phyloP scores from a whole-genome alignment of 208 protist genomes.

The Leishmania guyanensis region DNA sequence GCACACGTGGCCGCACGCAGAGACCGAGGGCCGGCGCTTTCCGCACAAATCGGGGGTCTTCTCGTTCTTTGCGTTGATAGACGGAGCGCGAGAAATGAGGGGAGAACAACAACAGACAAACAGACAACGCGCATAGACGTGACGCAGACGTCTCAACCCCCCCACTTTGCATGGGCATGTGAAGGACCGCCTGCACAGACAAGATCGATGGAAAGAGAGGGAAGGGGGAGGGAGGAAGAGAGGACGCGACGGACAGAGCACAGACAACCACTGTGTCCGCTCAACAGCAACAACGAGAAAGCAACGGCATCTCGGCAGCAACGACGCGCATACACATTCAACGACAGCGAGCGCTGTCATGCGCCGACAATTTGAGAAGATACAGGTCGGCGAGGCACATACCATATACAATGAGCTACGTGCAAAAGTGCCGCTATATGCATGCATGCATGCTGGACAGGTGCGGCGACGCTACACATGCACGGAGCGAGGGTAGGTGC shows the following conservation, averaged over 20 bases:
- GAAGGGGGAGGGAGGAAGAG: background rate
- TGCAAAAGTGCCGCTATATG: background rate
- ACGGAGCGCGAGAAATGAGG: background rate
- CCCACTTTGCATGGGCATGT: background rate
- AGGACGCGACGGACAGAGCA: background rate
- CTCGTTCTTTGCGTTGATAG: too few relatives aligned
- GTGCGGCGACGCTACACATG: background rate
- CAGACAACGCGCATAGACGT: background rate
- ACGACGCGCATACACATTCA: background rate
- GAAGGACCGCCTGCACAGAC: background rate
- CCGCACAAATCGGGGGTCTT: too few relatives aligned
- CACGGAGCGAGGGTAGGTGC: background rate
- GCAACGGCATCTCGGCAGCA: background rate
- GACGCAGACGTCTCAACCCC: too few relatives aligned
- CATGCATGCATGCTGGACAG: background rate
- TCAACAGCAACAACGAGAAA: background rate
- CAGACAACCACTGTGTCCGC: background rate
- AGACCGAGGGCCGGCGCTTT: background rate
- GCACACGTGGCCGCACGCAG: conserved; percentile 1
- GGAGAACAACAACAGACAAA: background rate
- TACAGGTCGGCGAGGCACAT: background rate
- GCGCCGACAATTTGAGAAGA: background rate
- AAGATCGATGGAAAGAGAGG: background rate
- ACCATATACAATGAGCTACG: too few relatives aligned
- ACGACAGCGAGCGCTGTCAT: background rate